A percentile compares a stretch with the other conserved stretches of the same genome.
phyloP scores from a whole-genome alignment of 805 yeast species.

The Nakazawaea ishiwadae region DNA sequence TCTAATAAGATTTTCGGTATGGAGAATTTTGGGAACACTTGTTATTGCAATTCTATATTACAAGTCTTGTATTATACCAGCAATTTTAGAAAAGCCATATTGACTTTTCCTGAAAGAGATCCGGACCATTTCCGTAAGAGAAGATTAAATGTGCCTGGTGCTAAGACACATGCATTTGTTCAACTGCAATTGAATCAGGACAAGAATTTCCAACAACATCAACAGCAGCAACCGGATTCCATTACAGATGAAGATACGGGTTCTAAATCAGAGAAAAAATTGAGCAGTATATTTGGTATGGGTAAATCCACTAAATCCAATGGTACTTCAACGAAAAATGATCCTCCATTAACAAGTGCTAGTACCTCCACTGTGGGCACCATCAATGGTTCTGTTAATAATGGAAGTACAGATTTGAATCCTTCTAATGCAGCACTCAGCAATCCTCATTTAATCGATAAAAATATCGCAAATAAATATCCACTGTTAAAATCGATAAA shows the following conservation, averaged over 20 bases:
- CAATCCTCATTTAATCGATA: conserved; percentile 9
- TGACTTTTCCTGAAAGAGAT: conserved; percentile 41
- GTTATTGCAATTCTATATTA: conserved; percentile 89
- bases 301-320: conserved; percentile 6
- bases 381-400: conserved; percentile 7
- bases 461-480: conserved; percentile 18
- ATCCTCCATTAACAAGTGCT: conserved; percentile 4
- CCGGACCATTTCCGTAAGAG: conserved; percentile 28
- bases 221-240: background rate
- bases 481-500: conserved; percentile 30
- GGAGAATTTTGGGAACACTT: conserved; percentile 87
- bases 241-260: too few relatives aligned
- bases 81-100: conserved; percentile 56
- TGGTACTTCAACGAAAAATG: background rate
- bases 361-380: conserved; percentile 6
- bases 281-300: conserved; percentile 13
- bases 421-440: conserved; percentile 12
- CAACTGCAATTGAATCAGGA: conserved; percentile 13
- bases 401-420: conserved; percentile 12
- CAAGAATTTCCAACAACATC: background rate
- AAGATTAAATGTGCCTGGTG: conserved; percentile 35
- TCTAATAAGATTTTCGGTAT: conserved; percentile 68
- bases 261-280: conserved; percentile 4
- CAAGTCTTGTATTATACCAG: conserved; percentile 81
- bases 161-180: conserved; percentile 33